Conservation (phyloP, 768 basidiomycete genomes). For the Boletus subcaerulescens region DNA sequence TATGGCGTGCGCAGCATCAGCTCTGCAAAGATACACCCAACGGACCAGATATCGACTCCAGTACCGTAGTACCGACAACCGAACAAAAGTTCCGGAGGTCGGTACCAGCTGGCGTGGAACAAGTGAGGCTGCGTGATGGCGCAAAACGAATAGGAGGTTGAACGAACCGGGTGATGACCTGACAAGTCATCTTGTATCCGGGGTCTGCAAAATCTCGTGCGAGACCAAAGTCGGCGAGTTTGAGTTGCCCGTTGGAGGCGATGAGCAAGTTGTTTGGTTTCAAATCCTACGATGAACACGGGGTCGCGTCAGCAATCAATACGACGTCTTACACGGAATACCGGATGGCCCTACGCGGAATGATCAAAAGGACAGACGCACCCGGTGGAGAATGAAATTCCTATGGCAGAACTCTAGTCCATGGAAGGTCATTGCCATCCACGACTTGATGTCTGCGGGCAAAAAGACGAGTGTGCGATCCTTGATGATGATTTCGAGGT, state of each 20-base stretch:
- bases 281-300: slow-evolving; percentile 63
- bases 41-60: slow-evolving; percentile 95
- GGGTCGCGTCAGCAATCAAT: slow-evolving; percentile 11
- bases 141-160: background rate
- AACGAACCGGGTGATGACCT: slow-evolving; percentile 91
- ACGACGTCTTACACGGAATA: background rate
- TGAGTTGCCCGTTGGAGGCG: slow-evolving; percentile 84
- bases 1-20: slow-evolving; percentile 96
- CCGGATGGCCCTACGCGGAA: slow-evolving; percentile 8
- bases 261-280: slow-evolving; percentile 99
- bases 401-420: slow-evolving; percentile 98
- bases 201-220: slow-evolving; percentile 96
- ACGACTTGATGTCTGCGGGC: slow-evolving; percentile 95
- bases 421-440: slow-evolving; percentile 98
- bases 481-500: slow-evolving; percentile 95
- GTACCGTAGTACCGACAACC: slow-evolving; percentile 89
- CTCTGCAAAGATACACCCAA: slow-evolving; percentile 97
- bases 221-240: slow-evolving; percentile 98
- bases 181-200: slow-evolving; percentile 94
- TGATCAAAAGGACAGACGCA: slow-evolving; percentile 37
- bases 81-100: slow-evolving; percentile 92
- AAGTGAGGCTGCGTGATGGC: background rate
- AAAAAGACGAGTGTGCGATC: slow-evolving; percentile 90
- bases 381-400: slow-evolving; percentile 91
- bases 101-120: slow-evolving; percentile 81